Percentiles rank a stretch among this genome's conserved stretches.
Conservation (phyloP, 805 yeast species). For the Ogataea populi-albae region DNA sequence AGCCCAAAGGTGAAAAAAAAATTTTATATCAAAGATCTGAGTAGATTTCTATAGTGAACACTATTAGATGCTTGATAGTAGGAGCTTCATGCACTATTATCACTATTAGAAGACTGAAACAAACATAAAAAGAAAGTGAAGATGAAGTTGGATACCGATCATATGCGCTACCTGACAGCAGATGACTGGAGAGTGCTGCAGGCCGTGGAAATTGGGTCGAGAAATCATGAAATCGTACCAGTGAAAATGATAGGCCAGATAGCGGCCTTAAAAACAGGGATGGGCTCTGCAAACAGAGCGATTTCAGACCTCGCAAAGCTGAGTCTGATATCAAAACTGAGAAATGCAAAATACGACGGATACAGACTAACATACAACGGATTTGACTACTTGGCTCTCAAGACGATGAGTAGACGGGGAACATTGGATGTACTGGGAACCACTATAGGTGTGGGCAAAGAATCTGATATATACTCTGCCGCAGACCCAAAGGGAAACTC, state of each 20-base stretch:
- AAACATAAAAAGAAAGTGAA: too few species aligned
- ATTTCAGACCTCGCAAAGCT: conserved; percentile 86
- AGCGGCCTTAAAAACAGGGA: conserved; percentile 68
- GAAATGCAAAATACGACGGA: conserved; percentile 96
- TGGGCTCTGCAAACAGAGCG: conserved; percentile 70
- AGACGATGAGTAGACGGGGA: conserved; percentile 72
- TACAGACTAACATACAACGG: conserved; percentile 86
- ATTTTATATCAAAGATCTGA: too few species aligned
- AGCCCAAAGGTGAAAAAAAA: too few species aligned
- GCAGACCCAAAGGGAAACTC: conserved; percentile 61
- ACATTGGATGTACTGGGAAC: conserved; percentile 76
- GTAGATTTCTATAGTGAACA: too few species aligned
- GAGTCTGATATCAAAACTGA: conserved; percentile 67
- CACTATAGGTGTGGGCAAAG: conserved; percentile 95
- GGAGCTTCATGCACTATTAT: too few species aligned
- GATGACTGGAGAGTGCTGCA: conserved; percentile 89
- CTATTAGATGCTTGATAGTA: too few species aligned
- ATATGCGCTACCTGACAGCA: conserved; percentile 86
- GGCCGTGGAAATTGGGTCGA: conserved; percentile 87
- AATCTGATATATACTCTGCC: conserved; percentile 88
- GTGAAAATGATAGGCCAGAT: conserved; percentile 76
- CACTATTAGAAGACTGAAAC: too few species aligned
- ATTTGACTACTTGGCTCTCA: conserved; percentile 87
- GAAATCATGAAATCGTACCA: conserved; percentile 94
- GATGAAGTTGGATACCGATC: conserved; percentile 91